phyloP scores from a whole-genome alignment of 208 protist species.

The Trypanosoma boissoni region DNA sequence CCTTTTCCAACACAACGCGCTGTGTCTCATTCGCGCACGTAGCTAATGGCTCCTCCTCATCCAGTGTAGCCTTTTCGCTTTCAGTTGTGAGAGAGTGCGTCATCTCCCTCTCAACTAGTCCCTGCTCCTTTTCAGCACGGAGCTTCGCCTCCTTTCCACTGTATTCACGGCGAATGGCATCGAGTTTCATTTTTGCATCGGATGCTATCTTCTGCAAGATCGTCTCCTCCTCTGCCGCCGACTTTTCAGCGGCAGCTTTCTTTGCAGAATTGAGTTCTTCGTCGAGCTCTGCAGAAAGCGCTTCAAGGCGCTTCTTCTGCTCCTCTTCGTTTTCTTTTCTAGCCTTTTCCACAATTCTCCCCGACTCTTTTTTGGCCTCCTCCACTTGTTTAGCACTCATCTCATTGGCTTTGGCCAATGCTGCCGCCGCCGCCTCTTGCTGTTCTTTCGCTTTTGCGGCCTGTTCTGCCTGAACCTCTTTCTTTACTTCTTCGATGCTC shows the following conservation, averaged over 20 bases:
- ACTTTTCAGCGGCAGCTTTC: neutral
- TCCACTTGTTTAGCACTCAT: conserved; percentile 9
- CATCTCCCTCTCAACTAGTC: neutral
- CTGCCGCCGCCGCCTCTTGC: conserved; percentile 4
- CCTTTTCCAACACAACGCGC: conserved; percentile 7
- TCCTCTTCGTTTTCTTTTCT: conserved; percentile 25
- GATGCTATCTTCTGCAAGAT: conserved; percentile 7
- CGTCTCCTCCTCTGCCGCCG: conserved; percentile 1
- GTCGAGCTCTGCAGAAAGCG: neutral
- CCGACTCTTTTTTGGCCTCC: neutral
- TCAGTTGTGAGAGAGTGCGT: too few species aligned
- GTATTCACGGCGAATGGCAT: conserved; percentile 19
- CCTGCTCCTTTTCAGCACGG: conserved; percentile 7
- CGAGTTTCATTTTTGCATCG: conserved; percentile 8
- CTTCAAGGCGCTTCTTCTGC: conserved; percentile 17
- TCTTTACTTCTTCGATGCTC: conserved; percentile 18
- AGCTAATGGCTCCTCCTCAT: neutral
- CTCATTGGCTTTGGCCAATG: too few species aligned
- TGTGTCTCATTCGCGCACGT: conserved; percentile 23
- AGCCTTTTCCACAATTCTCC: conserved; percentile 10
- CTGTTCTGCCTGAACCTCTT: conserved; percentile 36
- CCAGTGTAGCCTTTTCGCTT: conserved; percentile 9
- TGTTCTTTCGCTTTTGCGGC: conserved; percentile 4
- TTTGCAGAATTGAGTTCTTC: neutral
- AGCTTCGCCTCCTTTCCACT: conserved; percentile 11